phyloP scores from a whole-genome alignment of 805 yeast species.

The Candida sphagnicola region DNA sequence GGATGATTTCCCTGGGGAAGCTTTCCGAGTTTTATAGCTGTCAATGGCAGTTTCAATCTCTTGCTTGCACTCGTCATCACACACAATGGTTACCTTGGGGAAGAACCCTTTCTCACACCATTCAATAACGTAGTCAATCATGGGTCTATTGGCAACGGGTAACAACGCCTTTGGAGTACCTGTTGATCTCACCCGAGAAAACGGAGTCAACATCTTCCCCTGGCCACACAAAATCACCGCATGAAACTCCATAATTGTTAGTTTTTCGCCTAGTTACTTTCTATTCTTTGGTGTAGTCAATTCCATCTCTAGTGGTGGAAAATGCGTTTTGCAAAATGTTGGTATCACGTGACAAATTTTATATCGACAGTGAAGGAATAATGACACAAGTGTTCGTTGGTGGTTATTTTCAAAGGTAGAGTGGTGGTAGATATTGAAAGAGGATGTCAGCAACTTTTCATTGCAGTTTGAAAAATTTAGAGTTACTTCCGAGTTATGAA shows the following conservation, averaged over 20 bases:
- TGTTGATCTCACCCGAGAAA: slow-evolving; percentile 56
- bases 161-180: slow-evolving; percentile 80
- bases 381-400: too few relatives aligned
- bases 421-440: too few relatives aligned
- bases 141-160: slow-evolving; percentile 86
- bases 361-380: too few relatives aligned
- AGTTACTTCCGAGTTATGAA: too few relatives aligned
- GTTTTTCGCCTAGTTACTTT: too few relatives aligned
- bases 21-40: slow-evolving; percentile 29
- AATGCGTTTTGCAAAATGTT: too few relatives aligned
- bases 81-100: slow-evolving; percentile 61
- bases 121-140: slow-evolving; percentile 80
- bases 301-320: too few relatives aligned
- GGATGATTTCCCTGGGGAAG: slow-evolving; percentile 23
- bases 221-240: slow-evolving; percentile 88
- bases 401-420: too few relatives aligned
- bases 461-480: too few relatives aligned
- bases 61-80: slow-evolving; percentile 44
- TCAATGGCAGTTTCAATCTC: slow-evolving; percentile 48
- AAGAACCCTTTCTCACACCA: slow-evolving; percentile 93
- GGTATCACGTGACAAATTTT: too few relatives aligned
- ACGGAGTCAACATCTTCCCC: slow-evolving; percentile 70
- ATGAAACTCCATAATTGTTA: slow-evolving; percentile 73
- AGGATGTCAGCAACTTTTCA: too few relatives aligned
- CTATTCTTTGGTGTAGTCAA: too few relatives aligned